Percentiles rank a stretch among this genome's conserved stretches.
Conservation (phyloP, 164 flowering plant genomes). For the Pachysandra terminalis region DNA sequence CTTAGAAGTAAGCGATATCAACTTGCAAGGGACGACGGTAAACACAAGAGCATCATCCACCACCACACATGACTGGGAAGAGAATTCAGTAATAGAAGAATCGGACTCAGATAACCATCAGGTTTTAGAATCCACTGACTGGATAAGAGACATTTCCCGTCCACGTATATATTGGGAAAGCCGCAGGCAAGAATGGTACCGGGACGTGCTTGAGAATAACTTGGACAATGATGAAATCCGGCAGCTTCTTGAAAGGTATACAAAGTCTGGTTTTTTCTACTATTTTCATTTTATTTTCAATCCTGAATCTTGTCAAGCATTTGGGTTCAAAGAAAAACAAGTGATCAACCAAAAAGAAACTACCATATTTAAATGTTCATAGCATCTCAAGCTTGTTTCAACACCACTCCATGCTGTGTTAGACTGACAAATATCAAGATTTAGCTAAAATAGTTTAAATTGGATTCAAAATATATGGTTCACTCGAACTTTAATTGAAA, state of each 20-base stretch:
- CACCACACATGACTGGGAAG: conserved; percentile 21
- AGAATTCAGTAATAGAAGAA: conserved; percentile 23
- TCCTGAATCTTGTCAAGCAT: neutral
- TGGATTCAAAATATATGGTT: too few species aligned
- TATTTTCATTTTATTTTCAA: neutral
- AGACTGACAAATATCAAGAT: too few species aligned
- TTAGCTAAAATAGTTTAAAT: too few species aligned
- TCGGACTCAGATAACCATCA: conserved; percentile 12
- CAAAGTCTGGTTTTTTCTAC: neutral
- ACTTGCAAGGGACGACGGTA: too few species aligned
- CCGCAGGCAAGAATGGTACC: conserved; percentile 49
- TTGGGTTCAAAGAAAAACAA: neutral
- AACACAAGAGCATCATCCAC: too few species aligned
- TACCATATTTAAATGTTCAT: too few species aligned
- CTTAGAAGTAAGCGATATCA: too few species aligned
- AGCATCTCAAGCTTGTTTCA: too few species aligned
- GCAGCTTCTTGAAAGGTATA: conserved; percentile 65
- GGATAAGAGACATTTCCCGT: conserved; percentile 23
- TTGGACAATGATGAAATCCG: conserved; percentile 60
- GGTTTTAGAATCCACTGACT: conserved; percentile 16
- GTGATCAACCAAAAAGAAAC: too few species aligned
- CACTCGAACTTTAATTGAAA: too few species aligned
- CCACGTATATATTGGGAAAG: conserved; percentile 47
- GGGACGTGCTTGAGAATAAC: conserved; percentile 47
- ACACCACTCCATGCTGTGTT: too few species aligned